Base-by-base conservation (phyloP, 805 yeast species). In the Phaffomyces opuntiae region DNA sequence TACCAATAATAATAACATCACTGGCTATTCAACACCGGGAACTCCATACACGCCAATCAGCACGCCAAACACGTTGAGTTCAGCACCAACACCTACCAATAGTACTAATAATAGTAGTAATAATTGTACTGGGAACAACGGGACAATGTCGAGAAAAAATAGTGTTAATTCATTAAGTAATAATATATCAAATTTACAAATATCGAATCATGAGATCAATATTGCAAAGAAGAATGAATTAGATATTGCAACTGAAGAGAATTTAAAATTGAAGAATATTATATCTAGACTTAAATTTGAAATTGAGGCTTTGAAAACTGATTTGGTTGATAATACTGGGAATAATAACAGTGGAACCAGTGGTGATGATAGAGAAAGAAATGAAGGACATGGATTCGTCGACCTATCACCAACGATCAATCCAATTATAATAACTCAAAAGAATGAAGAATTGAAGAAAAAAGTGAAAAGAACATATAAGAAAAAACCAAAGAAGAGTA, bases 181-280 rank as follows among this genome's bases (percentile, higher is more conserved):
- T 12, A 50, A 40, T 24, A 42, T 40, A 8, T 42, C 43, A n/a
- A 48, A 39, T 21, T 29, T 38, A 19, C 43, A 43, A 32, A 44
- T 39, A 26, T 44, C 43, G 14, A 40, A 29, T 29, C 13, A 29
- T 29, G 31, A 29, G 5, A 9, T 53, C 35, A 59, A 67, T 9
- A 60, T 64, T 9, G 48, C 45, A 9, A 48, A 71, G 42, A 64
- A 66, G 39, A 49, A 52, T 39, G 74, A 72, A 52, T 49, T 72
- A n/a, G 71, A 68, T 42, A 60, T 58, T 38, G 73, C 72, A 7
- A 62, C 70, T 3, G 65, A 66, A 44, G 76, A 72, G 54, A 72
- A 72, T 51, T 69, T 65, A 43, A 71, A 70, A 48, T 56, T 72
- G 47, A 69, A 70, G 49, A 68, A 65, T 40, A 68, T 72, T 4